Percentiles rank a stretch among this genome's conserved stretches.
Evolutionary conservation across 2,329 filamentous ascomycete genomes (phyloP).

Genomic region (Colletotrichum lindemuthianum): DNA sequence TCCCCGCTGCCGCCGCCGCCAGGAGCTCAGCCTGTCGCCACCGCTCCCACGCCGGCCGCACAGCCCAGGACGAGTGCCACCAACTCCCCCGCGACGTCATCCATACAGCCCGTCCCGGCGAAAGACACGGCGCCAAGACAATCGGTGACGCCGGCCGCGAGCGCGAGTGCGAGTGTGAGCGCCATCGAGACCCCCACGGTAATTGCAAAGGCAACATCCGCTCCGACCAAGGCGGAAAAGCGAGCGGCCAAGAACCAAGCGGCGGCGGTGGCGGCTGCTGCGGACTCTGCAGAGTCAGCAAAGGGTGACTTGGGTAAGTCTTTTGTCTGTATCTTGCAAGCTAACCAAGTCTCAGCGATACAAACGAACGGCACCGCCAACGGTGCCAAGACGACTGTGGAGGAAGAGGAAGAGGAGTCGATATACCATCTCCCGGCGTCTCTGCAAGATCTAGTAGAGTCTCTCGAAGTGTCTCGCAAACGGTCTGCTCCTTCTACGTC

Average conservation of each 20-base stretch:
- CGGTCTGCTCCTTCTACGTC: constrained; percentile 70
- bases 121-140: constrained; percentile 49
- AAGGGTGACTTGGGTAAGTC: constrained; percentile 51
- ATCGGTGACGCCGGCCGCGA: constrained; percentile 42
- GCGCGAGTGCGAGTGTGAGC: constrained; percentile 37
- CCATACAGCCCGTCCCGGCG: constrained; percentile 57
- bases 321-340: neutral
- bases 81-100: constrained; percentile 62
- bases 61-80: constrained; percentile 65
- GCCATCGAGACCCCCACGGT: constrained; percentile 41
- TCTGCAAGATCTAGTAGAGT: constrained; percentile 88
- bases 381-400: constrained; percentile 61
- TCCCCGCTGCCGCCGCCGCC: constrained; percentile 92
- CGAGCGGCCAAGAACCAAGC: constrained; percentile 58
- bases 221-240: constrained; percentile 45
- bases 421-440: constrained; percentile 93
- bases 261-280: constrained; percentile 50
- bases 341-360: constrained; percentile 42
- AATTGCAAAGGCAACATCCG: constrained; percentile 41
- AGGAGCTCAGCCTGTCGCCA: constrained; percentile 57
- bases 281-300: constrained; percentile 54
- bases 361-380: constrained; percentile 64
- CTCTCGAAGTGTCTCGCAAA: constrained; percentile 85
- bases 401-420: constrained; percentile 72
- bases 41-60: constrained; percentile 54